Base-by-base conservation (phyloP, 352 stramenopile genomes). In the Globisporangium rhizosaccharum region DNA sequence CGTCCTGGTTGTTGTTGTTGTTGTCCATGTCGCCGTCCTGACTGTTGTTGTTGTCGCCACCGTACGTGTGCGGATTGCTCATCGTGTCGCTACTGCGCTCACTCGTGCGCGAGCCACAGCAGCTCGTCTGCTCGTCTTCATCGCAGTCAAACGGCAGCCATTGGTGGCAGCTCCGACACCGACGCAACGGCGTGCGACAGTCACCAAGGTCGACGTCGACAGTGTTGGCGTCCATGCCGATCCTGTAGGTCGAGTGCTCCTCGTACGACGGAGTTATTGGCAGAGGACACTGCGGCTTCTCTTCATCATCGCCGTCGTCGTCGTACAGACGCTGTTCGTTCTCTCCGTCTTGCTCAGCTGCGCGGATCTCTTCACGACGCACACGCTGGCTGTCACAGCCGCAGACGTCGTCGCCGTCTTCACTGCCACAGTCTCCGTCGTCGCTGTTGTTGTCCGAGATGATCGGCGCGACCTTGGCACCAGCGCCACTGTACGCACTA, bases 11-110 rank as follows among this genome's bases (percentile, higher is more conserved):
- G 18, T 71, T 44, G 18, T 65, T 66, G 18, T 71, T 44, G 28
- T 61, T 42, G 20, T 80, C 63, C 26, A 64, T 77, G 56, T 71
- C 75, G 28, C 64, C 72, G 9, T 56, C 56, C 8, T 62, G 37
- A 20, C 63, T 42, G 15, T 79, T 70, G 6, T 75, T 74, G 52
- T 67, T 72, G 54, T 65, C 51, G 11, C 33, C 47, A n/a, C 67
- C 63, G 33, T 14, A 12, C 33, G 33, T 39, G 33, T 39, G 33
- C 33, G 33, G 7, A 8, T 39, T 39, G 33, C 33, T 39, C 33
- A 12, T 39, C 7, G 33, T 39, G 33, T 39, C 33, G 33, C 50
- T 42, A 39, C 68, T 68, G 53, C 55, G 63, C 18, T 72, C 67
- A 12, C 60, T 53, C 11, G 61, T 53, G 66, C 3, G 55, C 26